Evolutionary conservation across 352 stramenopile genomes (phyloP).

Genomic region (Phytophthora tubulina): DNA sequence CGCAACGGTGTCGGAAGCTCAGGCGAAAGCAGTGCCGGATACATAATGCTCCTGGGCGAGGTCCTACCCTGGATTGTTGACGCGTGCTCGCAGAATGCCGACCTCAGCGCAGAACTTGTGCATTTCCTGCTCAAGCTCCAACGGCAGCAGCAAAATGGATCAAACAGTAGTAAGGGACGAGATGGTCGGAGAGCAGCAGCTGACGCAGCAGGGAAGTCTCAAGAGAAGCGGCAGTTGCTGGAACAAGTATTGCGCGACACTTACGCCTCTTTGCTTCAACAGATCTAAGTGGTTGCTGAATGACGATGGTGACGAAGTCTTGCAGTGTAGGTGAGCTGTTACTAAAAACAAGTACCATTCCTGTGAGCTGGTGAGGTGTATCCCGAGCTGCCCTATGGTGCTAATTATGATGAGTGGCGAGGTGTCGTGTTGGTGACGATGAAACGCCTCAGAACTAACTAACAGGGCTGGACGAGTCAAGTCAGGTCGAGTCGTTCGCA

Average conservation of each 20-base stretch:
- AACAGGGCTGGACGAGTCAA: slow-evolving; percentile 9
- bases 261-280: slow-evolving; percentile 47
- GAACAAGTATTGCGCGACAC: slow-evolving; percentile 50
- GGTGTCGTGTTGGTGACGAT: slow-evolving; percentile 8
- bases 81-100: slow-evolving; percentile 56
- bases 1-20: slow-evolving; percentile 47
- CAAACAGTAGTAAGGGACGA: slow-evolving; percentile 23
- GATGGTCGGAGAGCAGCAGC: slow-evolving; percentile 22
- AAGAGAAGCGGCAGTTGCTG: slow-evolving; percentile 43
- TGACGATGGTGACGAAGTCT: not conserved
- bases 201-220: slow-evolving; percentile 30
- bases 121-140: slow-evolving; percentile 79
- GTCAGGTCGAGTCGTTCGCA: not conserved
- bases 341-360: slow-evolving; percentile 14
- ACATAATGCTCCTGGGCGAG: slow-evolving; percentile 51
- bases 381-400: not conserved
- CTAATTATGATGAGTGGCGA: slow-evolving; percentile 31
- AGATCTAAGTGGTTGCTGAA: slow-evolving; percentile 33
- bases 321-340: slow-evolving; percentile 12
- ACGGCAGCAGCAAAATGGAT: slow-evolving; percentile 51
- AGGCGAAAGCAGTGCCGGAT: slow-evolving; percentile 34
- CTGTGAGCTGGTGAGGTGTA: slow-evolving; percentile 8
- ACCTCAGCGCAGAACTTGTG: slow-evolving; percentile 67
- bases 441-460: slow-evolving; percentile 29
- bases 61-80: slow-evolving; percentile 60